Percentiles rank a stretch among this genome's conserved stretches.
Evolutionary conservation across 23 red algal genomes (phyloP).

Genomic region (Gracilaria caudata): DNA sequence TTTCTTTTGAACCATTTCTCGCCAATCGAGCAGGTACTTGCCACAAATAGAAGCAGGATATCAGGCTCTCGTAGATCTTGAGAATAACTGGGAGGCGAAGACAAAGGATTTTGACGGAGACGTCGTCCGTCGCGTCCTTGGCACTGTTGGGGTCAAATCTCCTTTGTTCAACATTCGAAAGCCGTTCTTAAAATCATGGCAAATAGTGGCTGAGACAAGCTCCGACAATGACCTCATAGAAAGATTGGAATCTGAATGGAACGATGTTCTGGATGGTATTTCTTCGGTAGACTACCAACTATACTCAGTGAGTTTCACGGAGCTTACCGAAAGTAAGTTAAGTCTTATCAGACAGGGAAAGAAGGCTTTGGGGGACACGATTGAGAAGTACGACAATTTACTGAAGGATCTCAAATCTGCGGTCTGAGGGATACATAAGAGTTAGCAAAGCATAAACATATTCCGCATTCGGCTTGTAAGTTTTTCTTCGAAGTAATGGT

Average conservation of each 20-base stretch:
- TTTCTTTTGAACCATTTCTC: not conserved
- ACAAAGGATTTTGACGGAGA: slow-evolving; percentile 69
- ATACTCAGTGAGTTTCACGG: slow-evolving; percentile 80
- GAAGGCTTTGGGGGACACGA: slow-evolving; percentile 46
- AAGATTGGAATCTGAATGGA: slow-evolving; percentile 53
- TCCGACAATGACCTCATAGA: slow-evolving; percentile 70
- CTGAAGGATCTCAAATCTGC: slow-evolving; percentile 56
- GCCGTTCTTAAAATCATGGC: slow-evolving; percentile 53
- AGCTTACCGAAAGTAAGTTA: slow-evolving; percentile 75
- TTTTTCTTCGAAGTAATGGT: not conserved
- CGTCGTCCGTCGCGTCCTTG: slow-evolving; percentile 72
- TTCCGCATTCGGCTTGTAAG: not conserved
- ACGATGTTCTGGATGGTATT: slow-evolving; percentile 66
- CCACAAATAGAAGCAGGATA: slow-evolving; percentile 73
- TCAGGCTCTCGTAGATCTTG: slow-evolving; percentile 35
- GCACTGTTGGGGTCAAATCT: slow-evolving; percentile 72
- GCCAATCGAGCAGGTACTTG: slow-evolving; percentile 32
- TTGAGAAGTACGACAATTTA: slow-evolving; percentile 42
- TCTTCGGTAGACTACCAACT: slow-evolving; percentile 77
- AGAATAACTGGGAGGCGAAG: slow-evolving; percentile 61
- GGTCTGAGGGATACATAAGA: not conserved
- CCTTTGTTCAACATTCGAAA: slow-evolving; percentile 83
- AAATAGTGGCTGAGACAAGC: slow-evolving; percentile 48
- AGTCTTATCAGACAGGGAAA: slow-evolving; percentile 53
- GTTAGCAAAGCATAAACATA: not conserved